Base-by-base conservation (phyloP, 371 early-diverging fungal species). In the Ecytonucleospora hepatopenaei region DNA sequence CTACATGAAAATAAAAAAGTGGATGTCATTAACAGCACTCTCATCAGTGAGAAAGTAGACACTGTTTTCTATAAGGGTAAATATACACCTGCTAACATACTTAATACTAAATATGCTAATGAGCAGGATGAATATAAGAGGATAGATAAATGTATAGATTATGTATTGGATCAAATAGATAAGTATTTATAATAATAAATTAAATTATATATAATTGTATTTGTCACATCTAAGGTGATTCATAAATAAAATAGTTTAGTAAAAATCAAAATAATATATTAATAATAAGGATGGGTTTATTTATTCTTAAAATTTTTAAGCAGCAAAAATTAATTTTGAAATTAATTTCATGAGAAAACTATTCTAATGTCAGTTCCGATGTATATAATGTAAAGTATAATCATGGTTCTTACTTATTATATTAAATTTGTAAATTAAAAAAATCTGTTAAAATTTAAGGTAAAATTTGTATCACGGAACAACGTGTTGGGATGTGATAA, bases 101-200 rank as follows among this genome's bases (percentile, higher is more conserved):
- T 51, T n/a, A 26, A 16, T n/a, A 58, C 12, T n/a, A 17, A 62
- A 48, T 40, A 33, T 49, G 51, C 34, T 28, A 62, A 71, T 16
- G 74, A 74, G 32, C 61, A 65, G 4, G 65, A 49, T 12, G 74
- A 74, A 27, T 69, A 74, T 54, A 54, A 68, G 26, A 68, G 61
- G 23, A 69, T 74, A 26, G 65, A 74, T 12, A 31, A 59, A 40
- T 67, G 46, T 28, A 68, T 74, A 0, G 32, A 71, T 2, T 55
- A 59, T 21, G 54, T 74, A 55, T 12, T 74, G 26, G 53, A 60
- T 2, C 35, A 53, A 56, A 48, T 68, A 34, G 59, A 68, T 24
- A 56, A 72, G 21, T 4, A 15, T 5, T 4, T 26, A 19, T 51
- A 51, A 24, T 21, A 40, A 5, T 40, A 40, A 17, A 17, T 40